Conservation (phyloP, 2,329 filamentous ascomycete species). For the Ceratocystis albifundus region DNA sequence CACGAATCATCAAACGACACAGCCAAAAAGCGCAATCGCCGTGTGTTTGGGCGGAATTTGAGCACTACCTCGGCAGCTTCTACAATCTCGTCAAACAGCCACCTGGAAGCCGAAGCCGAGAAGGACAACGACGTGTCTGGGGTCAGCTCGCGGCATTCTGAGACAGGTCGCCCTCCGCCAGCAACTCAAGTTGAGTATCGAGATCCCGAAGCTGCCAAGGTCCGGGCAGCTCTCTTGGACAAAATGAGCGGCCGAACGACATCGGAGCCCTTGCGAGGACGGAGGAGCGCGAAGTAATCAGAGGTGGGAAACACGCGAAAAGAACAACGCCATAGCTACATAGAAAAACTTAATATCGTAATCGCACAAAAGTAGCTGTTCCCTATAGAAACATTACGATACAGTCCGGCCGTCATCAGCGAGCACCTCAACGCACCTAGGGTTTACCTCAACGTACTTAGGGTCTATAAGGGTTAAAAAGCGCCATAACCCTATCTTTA, state of each 20-base stretch:
- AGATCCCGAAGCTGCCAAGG: slow-evolving; percentile 38
- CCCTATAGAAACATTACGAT: too few relatives aligned
- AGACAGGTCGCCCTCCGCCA: slow-evolving; percentile 28
- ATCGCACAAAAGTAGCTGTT: too few relatives aligned
- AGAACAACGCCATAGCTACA: too few relatives aligned
- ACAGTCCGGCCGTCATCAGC: too few relatives aligned
- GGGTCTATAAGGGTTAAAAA: background rate
- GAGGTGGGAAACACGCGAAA: too few relatives aligned
- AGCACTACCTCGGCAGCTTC: slow-evolving; percentile 39
- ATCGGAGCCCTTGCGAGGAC: background rate
- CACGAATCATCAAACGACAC: slow-evolving; percentile 23
- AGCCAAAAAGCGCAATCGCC: slow-evolving; percentile 33
- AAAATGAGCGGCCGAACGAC: slow-evolving; percentile 31
- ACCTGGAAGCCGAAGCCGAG: slow-evolving; percentile 22
- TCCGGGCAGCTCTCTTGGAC: slow-evolving; percentile 36
- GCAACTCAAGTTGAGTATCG: slow-evolving; percentile 45
- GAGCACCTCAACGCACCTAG: background rate
- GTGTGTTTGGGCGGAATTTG: slow-evolving; percentile 46
- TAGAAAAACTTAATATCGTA: too few relatives aligned
- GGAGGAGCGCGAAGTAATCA: background rate
- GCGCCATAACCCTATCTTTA: too few relatives aligned
- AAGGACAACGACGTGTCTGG: slow-evolving; percentile 24
- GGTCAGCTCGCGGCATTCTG: background rate
- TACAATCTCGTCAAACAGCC: slow-evolving; percentile 19
- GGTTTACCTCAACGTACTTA: background rate